Conservation (phyloP, 2,329 filamentous ascomycete species). For the Monosporascus ibericus region DNA sequence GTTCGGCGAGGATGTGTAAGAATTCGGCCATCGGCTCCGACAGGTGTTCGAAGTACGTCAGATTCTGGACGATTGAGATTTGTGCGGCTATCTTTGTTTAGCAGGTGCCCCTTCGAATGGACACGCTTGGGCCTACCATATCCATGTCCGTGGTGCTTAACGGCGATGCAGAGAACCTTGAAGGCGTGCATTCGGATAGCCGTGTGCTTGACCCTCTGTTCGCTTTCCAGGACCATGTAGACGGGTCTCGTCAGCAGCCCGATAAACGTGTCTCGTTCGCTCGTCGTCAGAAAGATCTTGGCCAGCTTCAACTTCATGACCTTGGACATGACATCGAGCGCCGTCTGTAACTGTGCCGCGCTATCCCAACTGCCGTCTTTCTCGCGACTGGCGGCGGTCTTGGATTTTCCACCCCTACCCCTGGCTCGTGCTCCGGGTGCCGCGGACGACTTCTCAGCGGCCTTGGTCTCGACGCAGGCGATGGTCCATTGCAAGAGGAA, state of each 20-base stretch:
- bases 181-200: conserved; percentile 94
- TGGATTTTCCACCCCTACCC: conserved; percentile 68
- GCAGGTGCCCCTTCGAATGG: not conserved
- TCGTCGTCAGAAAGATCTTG: conserved; percentile 92
- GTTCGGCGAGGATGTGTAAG: conserved; percentile 87
- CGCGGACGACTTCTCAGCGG: conserved; percentile 78
- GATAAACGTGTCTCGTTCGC: conserved; percentile 92
- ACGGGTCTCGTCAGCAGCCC: conserved; percentile 86
- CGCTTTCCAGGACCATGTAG: conserved; percentile 90
- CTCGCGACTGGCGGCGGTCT: conserved; percentile 52
- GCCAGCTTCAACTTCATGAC: conserved; percentile 87
- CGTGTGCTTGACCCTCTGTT: conserved; percentile 83
- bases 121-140: conserved; percentile 58
- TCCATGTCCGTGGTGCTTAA: conserved; percentile 96
- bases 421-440: conserved; percentile 65
- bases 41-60: conserved; percentile 98
- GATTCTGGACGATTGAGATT: conserved; percentile 94
- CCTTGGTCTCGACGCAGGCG: conserved; percentile 87
- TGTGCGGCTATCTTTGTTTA: conserved; percentile 63
- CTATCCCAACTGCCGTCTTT: conserved; percentile 87
- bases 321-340: conserved; percentile 92
- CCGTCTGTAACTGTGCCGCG: conserved; percentile 76
- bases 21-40: conserved; percentile 99
- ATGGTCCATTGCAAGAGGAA: conserved; percentile 95
- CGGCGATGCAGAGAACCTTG: conserved; percentile 90